These are phyloP conservation scores for Rhizomucor pusillus DNA, from an alignment of 371 early-diverging fungal genomes.

Conservation along the genomic window DNA sequence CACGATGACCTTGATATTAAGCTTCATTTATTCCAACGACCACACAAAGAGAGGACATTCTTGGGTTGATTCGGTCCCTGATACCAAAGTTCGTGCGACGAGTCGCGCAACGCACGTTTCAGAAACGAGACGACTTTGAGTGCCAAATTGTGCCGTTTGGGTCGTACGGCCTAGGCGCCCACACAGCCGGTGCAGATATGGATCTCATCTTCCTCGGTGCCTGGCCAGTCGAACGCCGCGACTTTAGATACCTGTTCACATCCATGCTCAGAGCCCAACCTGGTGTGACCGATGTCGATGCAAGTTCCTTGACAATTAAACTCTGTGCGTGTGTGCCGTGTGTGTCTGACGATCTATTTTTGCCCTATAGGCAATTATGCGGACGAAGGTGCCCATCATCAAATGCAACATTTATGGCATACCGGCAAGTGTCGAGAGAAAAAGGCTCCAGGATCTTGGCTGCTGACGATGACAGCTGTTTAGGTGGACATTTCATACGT, in stretches of 20 bases:
- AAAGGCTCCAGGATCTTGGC: too few species aligned
- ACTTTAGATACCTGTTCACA: conserved; percentile 25
- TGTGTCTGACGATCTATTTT: not conserved
- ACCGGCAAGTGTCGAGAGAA: conserved; percentile 12
- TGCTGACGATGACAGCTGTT: too few species aligned
- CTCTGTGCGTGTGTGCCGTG: not conserved
- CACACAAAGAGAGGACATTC: too few species aligned
- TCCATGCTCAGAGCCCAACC: conserved; percentile 8
- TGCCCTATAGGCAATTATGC: conserved; percentile 18
- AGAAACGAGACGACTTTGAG: conserved; percentile 6
- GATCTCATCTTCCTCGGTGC: conserved; percentile 35
- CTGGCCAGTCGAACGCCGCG: conserved; percentile 6
- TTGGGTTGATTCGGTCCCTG: too few species aligned
- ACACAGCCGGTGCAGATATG: conserved; percentile 36
- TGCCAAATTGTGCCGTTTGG: conserved; percentile 38
- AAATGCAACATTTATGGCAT: conserved; percentile 33
- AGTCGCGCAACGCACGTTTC: not conserved
- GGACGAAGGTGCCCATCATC: conserved; percentile 41
- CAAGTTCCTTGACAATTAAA: conserved; percentile 6
- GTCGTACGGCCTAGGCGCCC: conserved; percentile 36
- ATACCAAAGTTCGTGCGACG: conserved; percentile 5
- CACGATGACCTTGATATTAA: conserved; percentile 5
- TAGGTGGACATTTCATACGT: conserved; percentile 47
- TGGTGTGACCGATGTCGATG: conserved; percentile 23
- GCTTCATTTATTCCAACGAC: conserved; percentile 1